Evolutionary conservation across 2,329 filamentous ascomycete species (phyloP).

Genomic region (Arthrobotrys conoides): DNA sequence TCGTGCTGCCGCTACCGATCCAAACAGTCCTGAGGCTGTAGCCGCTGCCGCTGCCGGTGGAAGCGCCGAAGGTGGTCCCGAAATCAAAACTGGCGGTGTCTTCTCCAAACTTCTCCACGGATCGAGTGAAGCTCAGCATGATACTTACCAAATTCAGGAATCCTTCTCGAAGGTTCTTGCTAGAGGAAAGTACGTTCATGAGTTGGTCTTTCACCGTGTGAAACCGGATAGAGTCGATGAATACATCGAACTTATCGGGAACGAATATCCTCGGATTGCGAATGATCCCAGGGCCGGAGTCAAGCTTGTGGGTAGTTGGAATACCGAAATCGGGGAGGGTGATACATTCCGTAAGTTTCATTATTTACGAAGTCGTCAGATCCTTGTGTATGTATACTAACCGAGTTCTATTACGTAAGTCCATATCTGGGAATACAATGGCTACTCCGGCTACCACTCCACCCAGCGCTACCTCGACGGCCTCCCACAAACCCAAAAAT

Average conservation of each 20-base stretch:
- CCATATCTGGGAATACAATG: conserved; percentile 99
- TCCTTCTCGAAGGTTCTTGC: conserved; percentile 96
- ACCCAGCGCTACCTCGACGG: conserved; percentile 87
- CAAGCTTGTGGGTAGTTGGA: conserved; percentile 96
- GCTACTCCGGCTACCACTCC: conserved; percentile 86
- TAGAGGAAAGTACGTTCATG: conserved; percentile 97
- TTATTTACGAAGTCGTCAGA: conserved; percentile 41
- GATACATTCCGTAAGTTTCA: conserved; percentile 86
- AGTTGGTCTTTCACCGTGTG: conserved; percentile 95
- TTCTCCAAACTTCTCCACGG: conserved; percentile 94
- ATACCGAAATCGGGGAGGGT: conserved; percentile 96
- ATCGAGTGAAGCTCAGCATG: conserved; percentile 92
- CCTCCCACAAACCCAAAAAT: conserved; percentile 86
- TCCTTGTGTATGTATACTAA: background rate
- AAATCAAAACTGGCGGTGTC: conserved; percentile 67
- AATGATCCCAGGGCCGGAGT: conserved; percentile 89
- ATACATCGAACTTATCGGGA: conserved; percentile 88
- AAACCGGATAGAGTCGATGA: conserved; percentile 96
- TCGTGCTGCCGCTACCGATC: conserved; percentile 65
- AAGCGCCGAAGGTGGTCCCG: conserved; percentile 67
- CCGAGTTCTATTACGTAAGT: conserved; percentile 72
- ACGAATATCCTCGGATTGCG: conserved; percentile 94
- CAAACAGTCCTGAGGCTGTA: conserved; percentile 55
- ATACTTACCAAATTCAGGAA: conserved; percentile 95
- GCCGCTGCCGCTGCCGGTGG: conserved; percentile 66